Conservation (phyloP, 495 filamentous ascomycete species). For the Trichoderma gamsii region DNA sequence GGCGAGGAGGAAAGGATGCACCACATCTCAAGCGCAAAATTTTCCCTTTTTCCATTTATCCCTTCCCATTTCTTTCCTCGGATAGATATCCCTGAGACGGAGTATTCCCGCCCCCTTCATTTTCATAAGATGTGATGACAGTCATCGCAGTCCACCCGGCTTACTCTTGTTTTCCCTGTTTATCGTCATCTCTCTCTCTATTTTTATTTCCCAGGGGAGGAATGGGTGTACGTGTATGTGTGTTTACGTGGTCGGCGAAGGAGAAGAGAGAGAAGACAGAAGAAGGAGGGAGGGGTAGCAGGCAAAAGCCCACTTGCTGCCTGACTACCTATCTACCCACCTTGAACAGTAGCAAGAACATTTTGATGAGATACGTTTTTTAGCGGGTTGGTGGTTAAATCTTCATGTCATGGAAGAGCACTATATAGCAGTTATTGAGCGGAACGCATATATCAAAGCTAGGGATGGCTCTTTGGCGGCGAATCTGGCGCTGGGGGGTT, state of each 20-base stretch:
- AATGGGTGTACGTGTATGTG: not conserved
- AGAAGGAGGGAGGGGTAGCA: too few relatives aligned
- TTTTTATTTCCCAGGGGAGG: not conserved
- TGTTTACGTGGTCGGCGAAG: not conserved
- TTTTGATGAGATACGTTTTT: not conserved
- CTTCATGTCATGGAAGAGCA: slow-evolving; percentile 4
- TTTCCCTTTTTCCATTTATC: not conserved
- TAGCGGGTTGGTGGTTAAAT: slow-evolving; percentile 8
- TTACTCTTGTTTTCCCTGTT: not conserved
- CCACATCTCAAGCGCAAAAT: not conserved
- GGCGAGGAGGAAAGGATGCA: not conserved
- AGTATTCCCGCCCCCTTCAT: not conserved
- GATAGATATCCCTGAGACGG: not conserved
- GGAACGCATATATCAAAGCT: not conserved
- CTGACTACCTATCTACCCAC: not conserved
- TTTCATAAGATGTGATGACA: not conserved
- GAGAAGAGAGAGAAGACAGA: too few relatives aligned
- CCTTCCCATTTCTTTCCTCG: not conserved
- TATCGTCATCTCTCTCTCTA: not conserved
- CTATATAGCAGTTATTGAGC: slow-evolving; percentile 7
- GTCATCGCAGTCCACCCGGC: not conserved
- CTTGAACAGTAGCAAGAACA: not conserved
- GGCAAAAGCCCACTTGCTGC: not conserved
- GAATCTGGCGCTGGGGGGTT: not conserved
- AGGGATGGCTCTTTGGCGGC: not conserved